phyloP scores from a whole-genome alignment of 2,329 filamentous ascomycete genomes.

The Botrytis fabae region DNA sequence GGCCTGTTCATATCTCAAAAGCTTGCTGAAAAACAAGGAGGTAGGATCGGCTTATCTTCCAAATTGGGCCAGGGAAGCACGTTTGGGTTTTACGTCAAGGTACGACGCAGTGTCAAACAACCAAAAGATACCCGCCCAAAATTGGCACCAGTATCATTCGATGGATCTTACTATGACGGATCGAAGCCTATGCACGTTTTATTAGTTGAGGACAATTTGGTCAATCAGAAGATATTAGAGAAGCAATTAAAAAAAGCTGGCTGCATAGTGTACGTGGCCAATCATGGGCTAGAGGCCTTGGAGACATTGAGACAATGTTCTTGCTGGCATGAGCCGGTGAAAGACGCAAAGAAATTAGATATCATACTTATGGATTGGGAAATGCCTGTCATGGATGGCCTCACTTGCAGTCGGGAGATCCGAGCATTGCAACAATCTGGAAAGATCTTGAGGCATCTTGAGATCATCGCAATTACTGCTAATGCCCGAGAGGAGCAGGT shows the following conservation, averaged over 20 bases:
- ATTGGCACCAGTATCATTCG: neutral
- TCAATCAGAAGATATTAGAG: conserved; percentile 58
- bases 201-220: conserved; percentile 61
- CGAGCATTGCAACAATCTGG: conserved; percentile 57
- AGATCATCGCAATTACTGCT: conserved; percentile 41
- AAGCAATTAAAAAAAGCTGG: conserved; percentile 51
- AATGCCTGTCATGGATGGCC: conserved; percentile 73
- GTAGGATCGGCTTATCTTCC: conserved; percentile 69
- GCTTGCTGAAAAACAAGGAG: conserved; percentile 75
- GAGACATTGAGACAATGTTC: conserved; percentile 41
- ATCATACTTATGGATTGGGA: conserved; percentile 75
- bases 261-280: conserved; percentile 49
- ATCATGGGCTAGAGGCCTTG: conserved; percentile 58
- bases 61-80: conserved; percentile 67
- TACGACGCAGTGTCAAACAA: conserved; percentile 37
- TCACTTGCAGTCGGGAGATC: conserved; percentile 65
- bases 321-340: conserved; percentile 32
- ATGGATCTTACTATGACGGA: conserved; percentile 50
- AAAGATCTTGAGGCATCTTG: conserved; percentile 49
- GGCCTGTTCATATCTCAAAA: conserved; percentile 78
- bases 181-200: conserved; percentile 50
- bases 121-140: neutral
- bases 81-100: conserved; percentile 74
- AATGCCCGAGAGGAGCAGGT: conserved; percentile 39
- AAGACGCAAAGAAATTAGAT: conserved; percentile 47